Evolutionary conservation across 163 green algal genomes (phyloP), one percentile per base, ranked within the genome.

Genomic region (Scenedesmus sp.): DNA sequence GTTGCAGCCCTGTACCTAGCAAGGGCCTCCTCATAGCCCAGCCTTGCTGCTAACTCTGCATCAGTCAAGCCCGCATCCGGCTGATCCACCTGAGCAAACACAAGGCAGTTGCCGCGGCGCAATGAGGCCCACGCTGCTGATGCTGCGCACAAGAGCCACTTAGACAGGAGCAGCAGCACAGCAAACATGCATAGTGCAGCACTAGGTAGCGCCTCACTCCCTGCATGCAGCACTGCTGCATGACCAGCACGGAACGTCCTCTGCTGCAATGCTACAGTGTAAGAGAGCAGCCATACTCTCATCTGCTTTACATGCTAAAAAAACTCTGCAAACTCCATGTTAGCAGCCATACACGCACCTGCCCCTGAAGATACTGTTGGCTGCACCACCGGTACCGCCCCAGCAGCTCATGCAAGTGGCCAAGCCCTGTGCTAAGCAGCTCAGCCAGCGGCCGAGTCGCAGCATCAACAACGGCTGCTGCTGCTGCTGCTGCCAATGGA

Each of bases 61-160:
- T 52, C 54, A 56, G 86, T 90, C 18, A 90, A 20, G 62, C 86
- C 86, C 5, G 18, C 52, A 84, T 90, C 86, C 26, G 86, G 86
- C 20, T 83, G 54, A 73, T 73, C 86, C 3, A 74, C 86, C 86
- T 90, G 86, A 52, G 23, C 70, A 52, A 16, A 1, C 70, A 79
- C 4, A 18, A 56, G 64, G 15, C 73, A 86, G 54, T 55, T 55
- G 20, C 82, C 56, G 82, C 82, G 54, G 9, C 55, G 34, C 34
- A 46, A 46, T 46, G 34, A 46, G 34, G 34, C 34, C 34, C 34
- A 46, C 34, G 34, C 59, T 73, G 62, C 62, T 73, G 62, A 5
- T 20, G 3, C 62, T 73, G 62, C 20, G 62, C 62, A 73, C 62
- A 73, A 73, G 62, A 10, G 20, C 3, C 62, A 73, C 62, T 23